Conservation (phyloP, 345 rosid species). For the Crucihimalaya himalaica region DNA sequence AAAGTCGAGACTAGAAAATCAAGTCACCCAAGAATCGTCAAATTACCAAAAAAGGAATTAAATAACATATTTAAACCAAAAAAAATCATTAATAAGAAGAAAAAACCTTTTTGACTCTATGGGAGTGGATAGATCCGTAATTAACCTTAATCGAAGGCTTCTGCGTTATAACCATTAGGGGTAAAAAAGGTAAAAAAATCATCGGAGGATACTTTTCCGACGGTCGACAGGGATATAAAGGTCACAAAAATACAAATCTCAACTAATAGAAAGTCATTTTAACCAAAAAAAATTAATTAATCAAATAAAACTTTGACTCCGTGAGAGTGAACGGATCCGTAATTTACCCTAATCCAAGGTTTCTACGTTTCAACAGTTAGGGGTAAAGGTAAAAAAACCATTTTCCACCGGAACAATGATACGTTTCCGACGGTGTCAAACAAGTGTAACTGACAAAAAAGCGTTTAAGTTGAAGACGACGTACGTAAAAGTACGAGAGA, state of each 20-base stretch:
- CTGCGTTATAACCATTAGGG: neutral
- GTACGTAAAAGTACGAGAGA: neutral
- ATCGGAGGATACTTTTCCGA: neutral
- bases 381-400: neutral
- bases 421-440: neutral
- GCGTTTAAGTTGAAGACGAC: neutral
- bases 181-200: neutral
- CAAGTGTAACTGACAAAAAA: neutral
- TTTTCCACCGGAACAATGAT: neutral
- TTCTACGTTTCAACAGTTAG: neutral
- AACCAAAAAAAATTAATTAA: no score
- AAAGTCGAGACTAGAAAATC: neutral
- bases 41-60: neutral
- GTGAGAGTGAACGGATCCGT: neutral
- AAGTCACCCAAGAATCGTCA: neutral
- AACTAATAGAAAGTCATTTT: no score
- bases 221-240: neutral
- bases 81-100: neutral
- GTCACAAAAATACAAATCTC: neutral
- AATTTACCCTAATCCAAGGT: no score
- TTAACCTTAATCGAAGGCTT: neutral
- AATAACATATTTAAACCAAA: neutral
- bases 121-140: neutral
- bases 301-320: no score
- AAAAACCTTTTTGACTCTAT: conserved; percentile 3